A percentile compares a stretch with the other conserved stretches of the same genome.
Conservation (phyloP, 2,329 filamentous ascomycete species). For the Colletotrichum brevisporum region DNA sequence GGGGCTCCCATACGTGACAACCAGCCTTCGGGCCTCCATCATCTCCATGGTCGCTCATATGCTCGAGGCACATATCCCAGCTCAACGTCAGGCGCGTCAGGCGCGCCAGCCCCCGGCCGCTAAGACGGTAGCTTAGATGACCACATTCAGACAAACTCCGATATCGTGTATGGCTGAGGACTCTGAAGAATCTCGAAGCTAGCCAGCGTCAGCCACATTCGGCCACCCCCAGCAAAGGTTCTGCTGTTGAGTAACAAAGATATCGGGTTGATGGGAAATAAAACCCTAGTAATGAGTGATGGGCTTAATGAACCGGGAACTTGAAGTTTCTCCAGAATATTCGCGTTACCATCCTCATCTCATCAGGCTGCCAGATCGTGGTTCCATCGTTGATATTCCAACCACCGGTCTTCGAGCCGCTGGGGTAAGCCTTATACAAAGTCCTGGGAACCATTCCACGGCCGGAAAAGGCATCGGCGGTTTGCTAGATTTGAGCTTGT, state of each 20-base stretch:
- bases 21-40: no score
- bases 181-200: neutral
- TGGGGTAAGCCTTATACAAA: neutral
- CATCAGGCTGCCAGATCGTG: no score
- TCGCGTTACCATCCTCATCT: no score
- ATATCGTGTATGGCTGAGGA: neutral
- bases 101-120: neutral
- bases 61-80: neutral
- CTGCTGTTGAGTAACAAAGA: no score
- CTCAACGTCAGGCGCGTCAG: neutral
- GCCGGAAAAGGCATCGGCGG: neutral
- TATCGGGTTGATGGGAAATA: neutral
- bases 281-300: neutral
- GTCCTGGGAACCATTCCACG: neutral
- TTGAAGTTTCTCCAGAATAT: no score
- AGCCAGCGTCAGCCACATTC: neutral
- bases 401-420: neutral
- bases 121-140: slow-evolving; percentile 39
- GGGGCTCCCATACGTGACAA: no score
- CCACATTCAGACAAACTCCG: neutral
- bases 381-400: neutral
- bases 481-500: neutral
- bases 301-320: neutral
- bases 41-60: no score
- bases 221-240: neutral